A percentile compares a stretch with the other conserved stretches of the same genome.
Evolutionary conservation across 2,329 filamentous ascomycete genomes (phyloP).

Genomic region (Rugonectria rugulosa): DNA sequence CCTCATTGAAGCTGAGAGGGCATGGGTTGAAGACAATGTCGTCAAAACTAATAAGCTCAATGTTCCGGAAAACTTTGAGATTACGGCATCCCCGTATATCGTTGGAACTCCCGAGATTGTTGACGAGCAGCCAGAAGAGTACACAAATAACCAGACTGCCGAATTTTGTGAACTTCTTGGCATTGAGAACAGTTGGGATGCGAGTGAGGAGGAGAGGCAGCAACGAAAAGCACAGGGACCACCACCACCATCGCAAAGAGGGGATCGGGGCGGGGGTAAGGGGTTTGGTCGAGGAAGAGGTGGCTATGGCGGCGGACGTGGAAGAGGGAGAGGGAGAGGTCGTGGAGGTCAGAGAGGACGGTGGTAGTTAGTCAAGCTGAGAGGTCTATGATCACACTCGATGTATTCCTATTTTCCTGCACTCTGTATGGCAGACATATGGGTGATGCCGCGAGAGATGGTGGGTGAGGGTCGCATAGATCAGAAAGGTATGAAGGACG

Average conservation of each 20-base stretch:
- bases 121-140: slow-evolving; percentile 75
- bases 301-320: slow-evolving; percentile 46
- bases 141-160: slow-evolving; percentile 87
- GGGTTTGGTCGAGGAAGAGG: slow-evolving; percentile 46
- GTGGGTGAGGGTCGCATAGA: too few relatives aligned
- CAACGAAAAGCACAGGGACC: slow-evolving; percentile 67
- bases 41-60: slow-evolving; percentile 66
- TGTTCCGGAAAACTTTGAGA: slow-evolving; percentile 80
- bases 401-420: too few relatives aligned
- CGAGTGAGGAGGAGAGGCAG: slow-evolving; percentile 73
- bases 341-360: slow-evolving; percentile 29
- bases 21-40: slow-evolving; percentile 85
- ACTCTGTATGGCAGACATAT: too few relatives aligned
- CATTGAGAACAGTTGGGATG: slow-evolving; percentile 78
- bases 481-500: too few relatives aligned
- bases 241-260: slow-evolving; percentile 50
- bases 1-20: slow-evolving; percentile 72
- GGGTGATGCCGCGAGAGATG: too few relatives aligned
- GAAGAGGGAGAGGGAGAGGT: slow-evolving; percentile 33
- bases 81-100: slow-evolving; percentile 77
- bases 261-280: slow-evolving; percentile 48
- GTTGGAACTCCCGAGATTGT: slow-evolving; percentile 63
- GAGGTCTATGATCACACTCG: background rate
- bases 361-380: slow-evolving; percentile 22
- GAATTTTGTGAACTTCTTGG: slow-evolving; percentile 80